Conservation (phyloP, 139 green algal genomes). For the Yamagishiella unicocca region DNA sequence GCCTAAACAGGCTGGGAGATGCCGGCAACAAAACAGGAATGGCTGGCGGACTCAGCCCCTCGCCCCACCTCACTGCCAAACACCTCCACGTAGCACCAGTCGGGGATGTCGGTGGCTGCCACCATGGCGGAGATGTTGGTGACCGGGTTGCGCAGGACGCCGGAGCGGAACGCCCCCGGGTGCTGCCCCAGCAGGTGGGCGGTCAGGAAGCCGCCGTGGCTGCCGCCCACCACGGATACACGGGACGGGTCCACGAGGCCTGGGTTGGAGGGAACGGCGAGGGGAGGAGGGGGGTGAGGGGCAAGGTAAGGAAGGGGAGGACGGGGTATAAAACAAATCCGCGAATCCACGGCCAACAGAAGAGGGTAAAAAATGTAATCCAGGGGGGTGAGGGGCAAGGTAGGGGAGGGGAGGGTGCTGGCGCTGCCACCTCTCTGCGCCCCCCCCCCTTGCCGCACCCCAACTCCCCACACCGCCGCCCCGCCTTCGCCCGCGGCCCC, state of each 20-base stretch:
- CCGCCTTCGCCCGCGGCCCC: not conserved
- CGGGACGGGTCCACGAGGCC: constrained; percentile 68
- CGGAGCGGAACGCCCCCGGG: constrained; percentile 74
- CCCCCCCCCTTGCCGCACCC: not conserved
- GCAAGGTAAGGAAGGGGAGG: not conserved
- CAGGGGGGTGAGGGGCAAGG: too few relatives aligned
- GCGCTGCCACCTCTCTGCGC: not conserved
- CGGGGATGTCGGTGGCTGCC: constrained; percentile 88
- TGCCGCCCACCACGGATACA: constrained; percentile 87
- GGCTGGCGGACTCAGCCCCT: too few relatives aligned
- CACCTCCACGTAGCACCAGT: constrained; percentile 94
- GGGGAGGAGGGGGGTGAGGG: not conserved
- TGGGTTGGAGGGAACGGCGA: constrained; percentile 27
- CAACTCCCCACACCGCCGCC: not conserved
- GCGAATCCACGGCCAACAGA: not conserved
- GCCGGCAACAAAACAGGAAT: not conserved
- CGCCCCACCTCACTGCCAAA: constrained; percentile 75
- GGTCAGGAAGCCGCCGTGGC: constrained; percentile 93
- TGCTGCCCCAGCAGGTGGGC: constrained; percentile 91
- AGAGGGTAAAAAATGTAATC: too few relatives aligned
- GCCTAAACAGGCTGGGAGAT: not conserved
- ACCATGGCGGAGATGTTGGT: constrained; percentile 91
- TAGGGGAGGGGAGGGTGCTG: too few relatives aligned
- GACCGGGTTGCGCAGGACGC: constrained; percentile 93
- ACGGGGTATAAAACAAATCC: not conserved